Evolutionary conservation across 2,329 filamentous ascomycete genomes (phyloP).

Genomic region (Aspergillus sp.): DNA sequence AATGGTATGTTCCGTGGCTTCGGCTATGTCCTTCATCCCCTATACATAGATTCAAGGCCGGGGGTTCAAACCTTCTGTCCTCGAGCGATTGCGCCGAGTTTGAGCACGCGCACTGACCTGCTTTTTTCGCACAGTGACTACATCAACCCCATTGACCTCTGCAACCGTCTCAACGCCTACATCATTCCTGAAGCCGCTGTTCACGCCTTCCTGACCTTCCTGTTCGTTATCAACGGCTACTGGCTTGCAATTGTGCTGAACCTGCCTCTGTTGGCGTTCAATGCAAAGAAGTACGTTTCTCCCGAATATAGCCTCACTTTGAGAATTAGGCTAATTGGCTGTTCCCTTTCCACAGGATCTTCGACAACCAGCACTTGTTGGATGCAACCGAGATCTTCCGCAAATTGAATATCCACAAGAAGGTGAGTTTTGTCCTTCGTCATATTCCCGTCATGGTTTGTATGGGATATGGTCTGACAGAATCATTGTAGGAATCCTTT

Average conservation of each 20-base stretch:
- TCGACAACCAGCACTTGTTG: constrained; percentile 93
- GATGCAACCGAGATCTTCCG: constrained; percentile 99
- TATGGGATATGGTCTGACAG: too few species aligned
- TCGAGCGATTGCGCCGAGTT: constrained; percentile 5
- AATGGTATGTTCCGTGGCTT: constrained; percentile 68
- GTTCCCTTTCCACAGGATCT: constrained; percentile 59
- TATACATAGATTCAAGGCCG: neutral
- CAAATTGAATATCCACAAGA: constrained; percentile 98
- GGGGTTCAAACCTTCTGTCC: too few species aligned
- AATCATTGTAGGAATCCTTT: constrained; percentile 75
- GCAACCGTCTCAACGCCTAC: constrained; percentile 99
- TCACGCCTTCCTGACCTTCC: constrained; percentile 88
- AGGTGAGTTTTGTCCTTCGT: constrained; percentile 52
- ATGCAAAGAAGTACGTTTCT: constrained; percentile 85
- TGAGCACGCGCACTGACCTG: constrained; percentile 23
- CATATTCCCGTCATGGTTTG: too few species aligned
- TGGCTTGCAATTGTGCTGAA: constrained; percentile 93
- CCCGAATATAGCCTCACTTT: too few species aligned
- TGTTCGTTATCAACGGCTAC: constrained; percentile 98
- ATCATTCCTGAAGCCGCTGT: constrained; percentile 98
- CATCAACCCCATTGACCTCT: constrained; percentile 99
- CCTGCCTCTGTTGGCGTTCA: constrained; percentile 85
- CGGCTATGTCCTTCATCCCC: neutral
- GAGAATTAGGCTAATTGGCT: too few species aligned
- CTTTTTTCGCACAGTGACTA: constrained; percentile 66